Percentiles rank a stretch among this genome's conserved stretches.
Conservation (phyloP, 2,329 filamentous ascomycete genomes). For the Colletotrichum navitas region DNA sequence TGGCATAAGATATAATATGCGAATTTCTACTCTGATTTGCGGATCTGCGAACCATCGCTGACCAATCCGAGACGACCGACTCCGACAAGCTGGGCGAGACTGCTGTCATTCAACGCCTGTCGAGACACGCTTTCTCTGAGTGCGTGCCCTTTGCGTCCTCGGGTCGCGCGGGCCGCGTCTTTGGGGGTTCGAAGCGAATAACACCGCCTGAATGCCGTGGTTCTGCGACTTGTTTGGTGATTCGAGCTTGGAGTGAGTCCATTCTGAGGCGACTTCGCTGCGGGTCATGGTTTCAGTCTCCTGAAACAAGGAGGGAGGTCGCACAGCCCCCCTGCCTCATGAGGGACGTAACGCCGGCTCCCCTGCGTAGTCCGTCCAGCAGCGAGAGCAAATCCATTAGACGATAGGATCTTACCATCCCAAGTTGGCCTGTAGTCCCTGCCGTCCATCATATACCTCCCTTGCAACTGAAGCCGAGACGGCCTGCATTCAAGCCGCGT, state of each 20-base stretch:
- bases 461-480: conserved; percentile 2
- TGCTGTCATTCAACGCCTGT: not conserved
- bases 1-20: too few species aligned
- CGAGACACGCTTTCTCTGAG: not conserved
- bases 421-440: not conserved
- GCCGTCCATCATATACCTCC: not conserved
- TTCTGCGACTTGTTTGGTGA: not conserved
- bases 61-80: not conserved
- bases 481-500: not conserved
- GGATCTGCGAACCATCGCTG: conserved; percentile 29
- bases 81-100: not conserved
- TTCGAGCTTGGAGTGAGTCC: conserved; percentile 10
- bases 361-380: conserved; percentile 20
- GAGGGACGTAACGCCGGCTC: not conserved
- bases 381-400: not conserved
- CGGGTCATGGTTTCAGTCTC: conserved; percentile 36
- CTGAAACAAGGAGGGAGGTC: conserved; percentile 38
- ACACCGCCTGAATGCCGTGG: not conserved
- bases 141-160: not conserved
- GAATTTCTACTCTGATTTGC: conserved; percentile 24
- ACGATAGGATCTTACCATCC: not conserved
- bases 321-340: conserved; percentile 17
- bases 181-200: not conserved
- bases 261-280: conserved; percentile 30
- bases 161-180: not conserved